Percentiles rank a stretch among this genome's conserved stretches.
Evolutionary conservation across 345 rosid genomes (phyloP).

Genomic region (Eucalyptus sp.): DNA sequence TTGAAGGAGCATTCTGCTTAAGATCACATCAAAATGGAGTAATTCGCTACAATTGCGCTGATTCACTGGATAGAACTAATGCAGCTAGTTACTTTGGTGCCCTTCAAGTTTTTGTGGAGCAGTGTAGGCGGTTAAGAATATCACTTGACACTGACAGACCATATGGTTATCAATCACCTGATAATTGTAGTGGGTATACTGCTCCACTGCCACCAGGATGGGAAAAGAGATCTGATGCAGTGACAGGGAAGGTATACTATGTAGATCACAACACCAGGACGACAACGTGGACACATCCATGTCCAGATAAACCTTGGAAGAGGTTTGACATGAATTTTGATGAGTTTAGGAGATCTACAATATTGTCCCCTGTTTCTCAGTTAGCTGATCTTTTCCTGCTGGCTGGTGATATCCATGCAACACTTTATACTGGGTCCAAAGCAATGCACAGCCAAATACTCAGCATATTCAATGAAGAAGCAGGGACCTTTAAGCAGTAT

Average conservation of each 20-base stretch:
- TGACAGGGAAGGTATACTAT: conserved; percentile 77
- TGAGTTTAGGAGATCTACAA: conserved; percentile 81
- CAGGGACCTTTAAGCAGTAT: conserved; percentile 80
- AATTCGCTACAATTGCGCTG: conserved; percentile 93
- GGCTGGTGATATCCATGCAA: conserved; percentile 97
- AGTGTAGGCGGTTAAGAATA: conserved; percentile 75
- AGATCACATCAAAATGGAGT: conserved; percentile 95
- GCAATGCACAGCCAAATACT: conserved; percentile 99
- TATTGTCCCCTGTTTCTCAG: conserved; percentile 74
- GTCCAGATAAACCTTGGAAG: conserved; percentile 99
- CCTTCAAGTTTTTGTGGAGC: conserved; percentile 94
- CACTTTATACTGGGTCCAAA: conserved; percentile 98
- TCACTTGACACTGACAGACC: conserved; percentile 80
- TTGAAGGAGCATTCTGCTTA: conserved; percentile 88
- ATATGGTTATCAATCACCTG: conserved; percentile 48
- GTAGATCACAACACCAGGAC: conserved; percentile 93
- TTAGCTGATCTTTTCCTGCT: conserved; percentile 92
- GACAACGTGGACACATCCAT: conserved; percentile 95
- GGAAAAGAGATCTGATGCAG: conserved; percentile 93
- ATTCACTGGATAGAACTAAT: conserved; percentile 95
- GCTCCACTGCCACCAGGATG: conserved; percentile 98
- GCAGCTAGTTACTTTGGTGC: conserved; percentile 96
- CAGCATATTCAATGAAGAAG: conserved; percentile 86
- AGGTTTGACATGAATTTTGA: conserved; percentile 91
- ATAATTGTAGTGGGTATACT: conserved; percentile 47